Conservation (phyloP, 495 filamentous ascomycete species). For the Delitschia confertaspora region DNA sequence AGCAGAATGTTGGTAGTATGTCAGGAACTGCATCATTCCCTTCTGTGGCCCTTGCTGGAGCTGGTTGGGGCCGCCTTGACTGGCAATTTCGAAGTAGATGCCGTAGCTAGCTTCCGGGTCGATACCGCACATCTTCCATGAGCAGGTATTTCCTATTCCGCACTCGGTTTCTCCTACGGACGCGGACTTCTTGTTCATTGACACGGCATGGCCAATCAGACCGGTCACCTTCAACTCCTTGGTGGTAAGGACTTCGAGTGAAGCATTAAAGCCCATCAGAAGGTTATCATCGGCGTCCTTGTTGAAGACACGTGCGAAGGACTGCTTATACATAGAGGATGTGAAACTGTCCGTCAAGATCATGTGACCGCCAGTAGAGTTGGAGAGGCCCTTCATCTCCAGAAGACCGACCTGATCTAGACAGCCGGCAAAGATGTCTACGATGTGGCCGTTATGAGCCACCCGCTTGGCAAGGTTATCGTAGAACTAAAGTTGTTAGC, state of each 20-base stretch:
- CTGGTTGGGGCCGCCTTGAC: conserved; percentile 79
- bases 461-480: conserved; percentile 93
- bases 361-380: conserved; percentile 96
- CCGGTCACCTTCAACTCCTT: conserved; percentile 99
- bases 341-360: conserved; percentile 98
- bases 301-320: conserved; percentile 94
- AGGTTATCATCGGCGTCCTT: conserved; percentile 92
- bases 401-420: conserved; percentile 95
- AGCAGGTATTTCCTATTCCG: conserved; percentile 97
- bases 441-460: conserved; percentile 91
- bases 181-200: conserved; percentile 93
- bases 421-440: conserved; percentile 97
- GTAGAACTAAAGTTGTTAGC: conserved; percentile 66
- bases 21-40: conserved; percentile 97
- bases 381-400: conserved; percentile 97
- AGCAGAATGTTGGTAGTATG: conserved; percentile 96
- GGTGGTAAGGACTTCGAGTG: conserved; percentile 90
- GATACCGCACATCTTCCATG: conserved; percentile 99
- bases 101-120: conserved; percentile 90
- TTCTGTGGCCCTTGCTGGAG: conserved; percentile 80
- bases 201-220: conserved; percentile 92
- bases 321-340: conserved; percentile 99
- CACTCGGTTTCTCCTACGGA: conserved; percentile 97
- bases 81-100: conserved; percentile 95
- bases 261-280: conserved; percentile 97